Conservation (phyloP, 108 stramenopile genomes). For the Stephanodiscus minutulus region DNA sequence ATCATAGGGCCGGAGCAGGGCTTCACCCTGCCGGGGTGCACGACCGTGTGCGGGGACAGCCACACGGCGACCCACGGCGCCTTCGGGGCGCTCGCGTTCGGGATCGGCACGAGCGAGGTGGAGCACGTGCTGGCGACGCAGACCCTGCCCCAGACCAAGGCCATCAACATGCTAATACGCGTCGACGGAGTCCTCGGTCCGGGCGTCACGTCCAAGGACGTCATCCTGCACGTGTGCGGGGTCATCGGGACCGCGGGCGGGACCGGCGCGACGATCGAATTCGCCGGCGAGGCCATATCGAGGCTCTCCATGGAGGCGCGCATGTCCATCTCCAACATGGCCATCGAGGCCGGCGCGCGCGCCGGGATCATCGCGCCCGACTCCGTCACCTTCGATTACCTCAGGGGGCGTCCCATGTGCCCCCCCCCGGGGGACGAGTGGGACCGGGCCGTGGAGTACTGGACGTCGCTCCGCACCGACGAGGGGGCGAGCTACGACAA, state of each 20-base stretch:
- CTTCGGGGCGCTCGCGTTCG: constrained; percentile 94
- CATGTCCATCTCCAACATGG: constrained; percentile 95
- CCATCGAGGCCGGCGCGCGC: constrained; percentile 94
- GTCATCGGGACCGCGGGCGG: constrained; percentile 96
- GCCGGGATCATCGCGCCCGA: constrained; percentile 95
- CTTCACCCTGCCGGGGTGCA: constrained; percentile 92
- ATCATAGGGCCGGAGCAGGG: constrained; percentile 97
- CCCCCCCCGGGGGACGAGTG: constrained; percentile 90
- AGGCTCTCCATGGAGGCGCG: constrained; percentile 88
- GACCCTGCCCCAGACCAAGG: constrained; percentile 90
- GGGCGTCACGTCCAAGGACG: constrained; percentile 93
- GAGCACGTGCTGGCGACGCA: constrained; percentile 95
- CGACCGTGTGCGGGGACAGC: constrained; percentile 92
- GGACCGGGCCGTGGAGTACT: constrained; percentile 88
- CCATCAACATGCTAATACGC: constrained; percentile 90
- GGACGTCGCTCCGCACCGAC: constrained; percentile 78
- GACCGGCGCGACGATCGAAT: constrained; percentile 95
- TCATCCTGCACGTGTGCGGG: constrained; percentile 90
- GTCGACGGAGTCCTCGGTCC: constrained; percentile 81
- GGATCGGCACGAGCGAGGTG: constrained; percentile 95
- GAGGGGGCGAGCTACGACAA: constrained; percentile 88
- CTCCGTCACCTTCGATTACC: constrained; percentile 87
- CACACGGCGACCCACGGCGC: constrained; percentile 97
- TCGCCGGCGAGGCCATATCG: constrained; percentile 86
- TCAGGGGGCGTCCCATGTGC: constrained; percentile 93